Evolutionary conservation across 352 stramenopile genomes (phyloP).

Genomic region (Aphanomyces astaci): DNA sequence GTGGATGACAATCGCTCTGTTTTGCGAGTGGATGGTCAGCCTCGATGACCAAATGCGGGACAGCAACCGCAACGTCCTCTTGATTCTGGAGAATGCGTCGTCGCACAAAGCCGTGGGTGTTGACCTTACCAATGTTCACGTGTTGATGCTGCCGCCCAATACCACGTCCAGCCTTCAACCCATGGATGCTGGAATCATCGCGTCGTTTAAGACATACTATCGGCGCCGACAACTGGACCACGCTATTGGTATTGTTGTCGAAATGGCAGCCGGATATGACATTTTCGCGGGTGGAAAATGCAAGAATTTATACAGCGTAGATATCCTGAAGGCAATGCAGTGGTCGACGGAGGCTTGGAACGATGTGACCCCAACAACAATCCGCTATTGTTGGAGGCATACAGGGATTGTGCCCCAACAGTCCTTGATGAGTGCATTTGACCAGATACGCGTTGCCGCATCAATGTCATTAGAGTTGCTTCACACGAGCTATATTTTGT

Average conservation of each 20-base stretch:
- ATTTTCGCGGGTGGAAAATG: neutral
- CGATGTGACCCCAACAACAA: neutral
- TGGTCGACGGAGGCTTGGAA: neutral
- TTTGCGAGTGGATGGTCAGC: conserved; percentile 27
- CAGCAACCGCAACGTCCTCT: conserved; percentile 25
- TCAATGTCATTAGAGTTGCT: no score
- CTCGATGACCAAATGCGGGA: conserved; percentile 27
- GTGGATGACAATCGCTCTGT: conserved; percentile 33
- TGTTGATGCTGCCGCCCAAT: neutral
- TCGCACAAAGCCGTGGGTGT: neutral
- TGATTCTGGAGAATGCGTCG: conserved; percentile 29
- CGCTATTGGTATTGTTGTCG: neutral
- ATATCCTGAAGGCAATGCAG: neutral
- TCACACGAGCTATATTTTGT: no score
- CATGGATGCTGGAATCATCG: conserved; percentile 4
- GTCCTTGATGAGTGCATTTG: no score
- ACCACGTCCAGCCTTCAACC: neutral
- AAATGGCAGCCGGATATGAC: neutral
- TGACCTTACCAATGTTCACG: neutral
- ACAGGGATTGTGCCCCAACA: neutral
- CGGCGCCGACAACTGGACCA: neutral
- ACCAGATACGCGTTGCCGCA: no score
- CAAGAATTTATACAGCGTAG: neutral
- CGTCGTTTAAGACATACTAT: neutral
- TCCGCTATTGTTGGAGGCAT: neutral